Evolutionary conservation across 768 basidiomycete genomes (phyloP), one percentile per base, ranked within the genome.

Genomic region (Neoboletus brunneissimus): DNA sequence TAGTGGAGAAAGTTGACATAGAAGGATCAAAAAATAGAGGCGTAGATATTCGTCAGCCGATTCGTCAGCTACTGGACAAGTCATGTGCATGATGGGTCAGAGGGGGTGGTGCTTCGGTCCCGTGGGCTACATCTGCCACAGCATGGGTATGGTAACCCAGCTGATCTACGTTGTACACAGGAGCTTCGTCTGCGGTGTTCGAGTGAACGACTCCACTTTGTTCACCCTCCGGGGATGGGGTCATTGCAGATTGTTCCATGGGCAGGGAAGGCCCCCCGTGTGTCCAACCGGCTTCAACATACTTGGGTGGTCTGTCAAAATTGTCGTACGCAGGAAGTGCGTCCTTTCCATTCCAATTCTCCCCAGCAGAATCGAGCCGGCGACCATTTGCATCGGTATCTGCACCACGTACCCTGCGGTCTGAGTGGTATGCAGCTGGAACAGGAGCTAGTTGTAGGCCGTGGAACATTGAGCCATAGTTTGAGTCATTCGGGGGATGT

Each of bases 271-370:
- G 45, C 6, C 23, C 41, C 5, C 51, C 44, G 8, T 48, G 58
- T 13, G 52, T 44, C 59, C 60, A 55, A 29, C 55, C 37, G 6
- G 54, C 48, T 22, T 75, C 76, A 0, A 64, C 37, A 60, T 82
- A 82, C 52, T 75, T 78, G 27, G 81, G 81, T 27, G 80, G 81
- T 11, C 78, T 72, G 31, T 79, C 80, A 13, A 64, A 48, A 15
- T 59, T 65, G 43, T 81, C 76, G 45, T 82, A 82, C 5, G 79
- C 78, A 9, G 81, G 81, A 25, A 82, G 72, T 0, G 63, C 55
- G 32, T 82, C 81, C 58, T 81, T 81, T 56, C 78, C 76, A 0
- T 67, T 65, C 53, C 70, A 56, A 12, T 62, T 63, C 18, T 73
- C 75, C 49, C 73, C 73, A 38, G 73, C 65, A 1, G 58, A 52